phyloP scores from a whole-genome alignment of 2,329 filamentous ascomycete species.

The Colletotrichum endophyticum region DNA sequence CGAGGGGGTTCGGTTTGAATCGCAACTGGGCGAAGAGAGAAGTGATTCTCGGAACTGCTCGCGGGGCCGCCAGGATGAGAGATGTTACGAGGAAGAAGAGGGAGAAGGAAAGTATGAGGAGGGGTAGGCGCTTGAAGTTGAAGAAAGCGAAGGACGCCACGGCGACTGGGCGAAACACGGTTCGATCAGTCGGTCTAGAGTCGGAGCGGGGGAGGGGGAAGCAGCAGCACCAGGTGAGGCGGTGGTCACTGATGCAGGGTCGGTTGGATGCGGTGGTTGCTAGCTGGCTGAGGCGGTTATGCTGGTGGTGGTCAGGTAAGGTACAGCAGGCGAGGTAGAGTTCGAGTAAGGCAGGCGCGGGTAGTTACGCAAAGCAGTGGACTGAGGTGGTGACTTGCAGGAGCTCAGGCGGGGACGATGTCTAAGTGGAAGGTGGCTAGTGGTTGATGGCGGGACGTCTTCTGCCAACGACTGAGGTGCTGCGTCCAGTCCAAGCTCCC shows the following conservation, averaged over 20 bases:
- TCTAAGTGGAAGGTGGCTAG: background rate
- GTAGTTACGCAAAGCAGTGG: conserved; percentile 1
- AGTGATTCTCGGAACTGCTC: conserved; percentile 62
- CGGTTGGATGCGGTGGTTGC: background rate
- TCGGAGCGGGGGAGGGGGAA: conserved; percentile 15
- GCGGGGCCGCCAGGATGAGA: conserved; percentile 71
- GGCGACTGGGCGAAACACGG: conserved; percentile 27
- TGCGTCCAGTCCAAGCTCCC: background rate
- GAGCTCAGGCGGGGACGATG: background rate
- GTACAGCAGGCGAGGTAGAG: background rate
- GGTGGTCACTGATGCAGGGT: conserved; percentile 12
- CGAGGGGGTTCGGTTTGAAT: conserved; percentile 34
- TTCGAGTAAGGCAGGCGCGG: background rate
- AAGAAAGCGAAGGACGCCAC: conserved; percentile 39
- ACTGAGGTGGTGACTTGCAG: conserved; percentile 7
- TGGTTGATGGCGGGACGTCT: background rate
- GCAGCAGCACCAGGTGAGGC: background rate
- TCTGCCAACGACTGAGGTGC: background rate
- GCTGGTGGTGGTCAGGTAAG: background rate
- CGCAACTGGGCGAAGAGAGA: conserved; percentile 62
- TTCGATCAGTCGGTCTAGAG: conserved; percentile 5
- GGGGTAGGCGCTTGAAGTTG: conserved; percentile 26
- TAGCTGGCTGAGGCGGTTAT: background rate
- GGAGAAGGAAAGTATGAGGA: conserved; percentile 53
- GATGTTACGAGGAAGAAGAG: conserved; percentile 59